Base-by-base conservation (phyloP, 1,284 basidiomycete genomes). In the Marasmius fiardii region DNA sequence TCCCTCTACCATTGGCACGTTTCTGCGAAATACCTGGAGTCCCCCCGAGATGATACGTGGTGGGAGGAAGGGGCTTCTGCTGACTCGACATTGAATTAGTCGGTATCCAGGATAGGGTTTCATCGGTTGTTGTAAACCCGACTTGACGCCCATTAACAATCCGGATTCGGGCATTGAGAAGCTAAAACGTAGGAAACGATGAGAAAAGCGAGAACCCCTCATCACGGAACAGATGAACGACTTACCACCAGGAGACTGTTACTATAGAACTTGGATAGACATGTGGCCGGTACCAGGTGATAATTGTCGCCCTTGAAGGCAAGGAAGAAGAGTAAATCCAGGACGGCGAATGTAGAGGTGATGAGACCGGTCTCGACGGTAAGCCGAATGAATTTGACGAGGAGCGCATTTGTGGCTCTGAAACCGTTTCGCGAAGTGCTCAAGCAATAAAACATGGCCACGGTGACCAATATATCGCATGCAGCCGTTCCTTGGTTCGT, bases 231-330 rank as follows among this genome's bases (percentile, higher is more conserved):
- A n/a, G n/a, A n/a, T n/a, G n/a, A n/a, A n/a, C n/a, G n/a, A 52
- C 51, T 43, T 12, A 61, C 60, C 45, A 55, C 43, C 41, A 61
- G 14, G 3, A 61, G 55, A 43, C 53, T 53, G 51, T 59, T 61
- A 20, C 53, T 55, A 35, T 61, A 61, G 3, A 59, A 43, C 48
- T 61, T 61, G 0, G 58, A 59, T 7, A 61, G 50, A 50, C 49
- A 43, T 45, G 57, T 60, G 43, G 57, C 56, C 12, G 52, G 33
- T 11, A 31, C 55, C 10, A 61, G 23, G 35, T 61, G 60, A 39
- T 53, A 61, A 55, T 59, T 61, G 43, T 52, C 56, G 10, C 55
- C 55, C 4, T 55, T 33, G 37, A 44, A 59, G 12, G n/a, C 43
- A 20, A 58, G 37, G 26, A 53, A 61, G 6, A 61, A 43, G 6